These are phyloP conservation scores for Apodospora peruviana DNA, from an alignment of 495 filamentous ascomycete species.

Conservation along the genomic window DNA sequence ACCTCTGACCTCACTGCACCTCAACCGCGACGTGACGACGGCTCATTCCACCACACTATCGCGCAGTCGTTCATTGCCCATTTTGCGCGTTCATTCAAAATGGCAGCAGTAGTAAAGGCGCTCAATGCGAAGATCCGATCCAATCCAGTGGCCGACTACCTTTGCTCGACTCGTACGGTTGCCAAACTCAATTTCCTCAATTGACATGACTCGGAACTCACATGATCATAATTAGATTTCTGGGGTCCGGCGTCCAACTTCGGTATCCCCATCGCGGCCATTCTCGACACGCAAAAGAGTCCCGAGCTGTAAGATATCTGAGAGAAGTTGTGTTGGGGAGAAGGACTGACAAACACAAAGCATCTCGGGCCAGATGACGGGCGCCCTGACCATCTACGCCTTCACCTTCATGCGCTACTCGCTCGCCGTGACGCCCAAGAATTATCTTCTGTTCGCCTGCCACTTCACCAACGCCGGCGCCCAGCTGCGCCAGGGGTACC, in stretches of 20 bases:
- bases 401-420: conserved; percentile 94
- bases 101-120: conserved; percentile 84
- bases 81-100: too few relatives aligned
- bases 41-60: too few relatives aligned
- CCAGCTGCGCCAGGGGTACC: conserved; percentile 71
- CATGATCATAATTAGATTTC: conserved; percentile 90
- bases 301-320: conserved; percentile 69
- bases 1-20: too few relatives aligned
- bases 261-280: conserved; percentile 86
- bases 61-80: too few relatives aligned
- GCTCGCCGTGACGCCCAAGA: conserved; percentile 80
- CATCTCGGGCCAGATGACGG: conserved; percentile 90
- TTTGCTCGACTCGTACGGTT: conserved; percentile 94
- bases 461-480: conserved; percentile 75
- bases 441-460: conserved; percentile 91
- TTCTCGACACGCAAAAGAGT: conserved; percentile 87
- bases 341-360: conserved; percentile 34
- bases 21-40: too few relatives aligned
- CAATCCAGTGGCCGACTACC: conserved; percentile 75
- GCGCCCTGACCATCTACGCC: conserved; percentile 75
- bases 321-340: neutral
- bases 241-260: conserved; percentile 96
- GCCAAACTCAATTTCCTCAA: neutral
- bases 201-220: neutral
- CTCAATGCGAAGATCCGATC: conserved; percentile 90